A percentile compares a stretch with the other conserved stretches of the same genome.
phyloP scores from a whole-genome alignment of 2,329 filamentous ascomycete genomes.

The Sarocladium brachiariae region DNA sequence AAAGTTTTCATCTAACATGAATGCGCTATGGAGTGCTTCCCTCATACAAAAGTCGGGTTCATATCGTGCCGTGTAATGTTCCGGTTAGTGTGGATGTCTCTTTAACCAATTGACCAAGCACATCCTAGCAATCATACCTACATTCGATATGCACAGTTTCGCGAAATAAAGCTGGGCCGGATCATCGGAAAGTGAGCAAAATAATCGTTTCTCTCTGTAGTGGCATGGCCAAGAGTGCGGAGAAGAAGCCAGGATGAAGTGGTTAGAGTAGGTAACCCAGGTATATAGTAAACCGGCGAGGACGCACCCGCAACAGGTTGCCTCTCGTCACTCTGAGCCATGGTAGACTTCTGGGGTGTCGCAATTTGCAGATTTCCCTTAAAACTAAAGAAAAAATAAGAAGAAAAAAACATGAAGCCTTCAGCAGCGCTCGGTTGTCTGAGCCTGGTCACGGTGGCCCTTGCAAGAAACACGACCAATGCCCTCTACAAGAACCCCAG shows the following conservation, averaged over 20 bases:
- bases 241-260: neutral
- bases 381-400: too few relatives aligned
- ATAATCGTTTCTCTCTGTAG: neutral
- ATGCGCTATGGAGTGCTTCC: neutral
- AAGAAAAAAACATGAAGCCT: neutral
- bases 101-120: neutral
- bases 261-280: neutral
- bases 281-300: too few relatives aligned
- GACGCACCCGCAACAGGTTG: too few relatives aligned
- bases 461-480: constrained; percentile 18
- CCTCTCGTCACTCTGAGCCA: too few relatives aligned
- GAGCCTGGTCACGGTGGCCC: constrained; percentile 16
- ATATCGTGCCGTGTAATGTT: neutral
- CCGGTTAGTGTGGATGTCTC: neutral
- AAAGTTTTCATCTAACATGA: too few relatives aligned
- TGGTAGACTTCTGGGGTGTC: neutral
- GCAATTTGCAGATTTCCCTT: neutral
- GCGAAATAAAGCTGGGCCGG: neutral
- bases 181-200: neutral
- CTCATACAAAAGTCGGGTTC: neutral
- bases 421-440: neutral
- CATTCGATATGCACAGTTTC: neutral
- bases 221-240: neutral
- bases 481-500: constrained; percentile 57
- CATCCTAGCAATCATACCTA: neutral